These are phyloP conservation scores for Chrysopogon serrulatus DNA, from an alignment of 176 grass and related monocot genomes.

Conservation along the genomic window DNA sequence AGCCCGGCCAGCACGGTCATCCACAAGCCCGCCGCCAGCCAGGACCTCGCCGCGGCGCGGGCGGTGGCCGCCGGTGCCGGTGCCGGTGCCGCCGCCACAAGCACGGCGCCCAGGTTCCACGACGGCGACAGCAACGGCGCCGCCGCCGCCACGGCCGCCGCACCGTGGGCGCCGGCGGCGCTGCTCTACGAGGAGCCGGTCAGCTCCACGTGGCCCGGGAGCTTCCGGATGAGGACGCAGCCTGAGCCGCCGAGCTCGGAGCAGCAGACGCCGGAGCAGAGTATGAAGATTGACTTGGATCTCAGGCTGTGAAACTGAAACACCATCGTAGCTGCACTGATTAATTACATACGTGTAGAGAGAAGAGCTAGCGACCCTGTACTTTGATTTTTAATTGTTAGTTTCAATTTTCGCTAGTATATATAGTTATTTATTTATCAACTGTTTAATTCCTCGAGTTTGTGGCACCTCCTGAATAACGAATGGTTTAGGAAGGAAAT, in stretches of 20 bases:
- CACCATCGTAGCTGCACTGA: neutral
- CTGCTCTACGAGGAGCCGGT: slow-evolving; percentile 47
- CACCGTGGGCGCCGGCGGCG: slow-evolving; percentile 19
- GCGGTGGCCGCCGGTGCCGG: neutral
- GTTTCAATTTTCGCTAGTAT: slow-evolving; percentile 14
- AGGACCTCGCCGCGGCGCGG: slow-evolving; percentile 11
- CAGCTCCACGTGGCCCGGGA: slow-evolving; percentile 63
- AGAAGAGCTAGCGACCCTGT: slow-evolving; percentile 14
- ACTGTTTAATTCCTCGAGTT: slow-evolving; percentile 8
- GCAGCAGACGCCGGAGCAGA: slow-evolving; percentile 36
- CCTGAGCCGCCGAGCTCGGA: slow-evolving; percentile 34
- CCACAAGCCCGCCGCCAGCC: slow-evolving; percentile 33
- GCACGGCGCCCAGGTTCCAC: slow-evolving; percentile 43
- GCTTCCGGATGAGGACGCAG: slow-evolving; percentile 54
- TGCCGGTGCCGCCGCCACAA: neutral
- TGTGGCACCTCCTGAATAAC: neutral
- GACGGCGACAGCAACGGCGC: slow-evolving; percentile 4
- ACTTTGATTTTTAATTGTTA: slow-evolving; percentile 13
- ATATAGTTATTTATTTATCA: slow-evolving; percentile 23
- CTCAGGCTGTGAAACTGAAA: slow-evolving; percentile 55
- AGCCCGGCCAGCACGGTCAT: slow-evolving; percentile 33
- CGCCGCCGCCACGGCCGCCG: neutral
- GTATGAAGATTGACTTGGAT: slow-evolving; percentile 70
- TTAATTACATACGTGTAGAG: neutral
- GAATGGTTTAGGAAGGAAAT: slow-evolving; percentile 10